Evolutionary conservation across 306 rosid species (phyloP).

Genomic region (Echinosophora koreensis): DNA sequence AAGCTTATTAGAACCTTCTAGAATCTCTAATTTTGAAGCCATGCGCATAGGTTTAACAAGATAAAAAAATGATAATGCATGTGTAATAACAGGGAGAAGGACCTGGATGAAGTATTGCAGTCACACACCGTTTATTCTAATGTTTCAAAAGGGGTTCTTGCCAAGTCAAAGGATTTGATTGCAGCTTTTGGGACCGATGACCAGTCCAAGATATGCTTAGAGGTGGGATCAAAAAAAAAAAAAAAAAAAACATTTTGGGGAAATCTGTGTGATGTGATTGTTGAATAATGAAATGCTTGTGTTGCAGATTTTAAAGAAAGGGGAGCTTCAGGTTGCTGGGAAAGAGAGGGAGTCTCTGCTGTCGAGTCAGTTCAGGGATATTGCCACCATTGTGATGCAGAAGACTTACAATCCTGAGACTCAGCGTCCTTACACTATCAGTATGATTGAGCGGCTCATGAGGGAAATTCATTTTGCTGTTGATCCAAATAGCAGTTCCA

Average conservation of each 20-base stretch:
- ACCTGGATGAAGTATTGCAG: slow-evolving; percentile 91
- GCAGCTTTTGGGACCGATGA: slow-evolving; percentile 90
- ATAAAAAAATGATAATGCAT: neutral
- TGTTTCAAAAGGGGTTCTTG: slow-evolving; percentile 95
- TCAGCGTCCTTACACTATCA: slow-evolving; percentile 92
- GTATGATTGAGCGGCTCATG: slow-evolving; percentile 95
- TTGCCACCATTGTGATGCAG: slow-evolving; percentile 95
- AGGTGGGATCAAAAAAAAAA: slow-evolving; percentile 52
- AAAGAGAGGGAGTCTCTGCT: slow-evolving; percentile 94
- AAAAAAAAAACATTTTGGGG: neutral
- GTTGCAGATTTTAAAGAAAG: slow-evolving; percentile 82
- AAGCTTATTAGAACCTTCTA: slow-evolving; percentile 34
- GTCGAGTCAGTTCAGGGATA: slow-evolving; percentile 92
- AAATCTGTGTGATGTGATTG: neutral
- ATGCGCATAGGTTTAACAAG: neutral
- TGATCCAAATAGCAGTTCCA: slow-evolving; percentile 79
- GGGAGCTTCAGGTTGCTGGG: slow-evolving; percentile 96
- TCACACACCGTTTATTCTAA: slow-evolving; percentile 86
- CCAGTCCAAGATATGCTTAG: slow-evolving; percentile 76
- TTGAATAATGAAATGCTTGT: slow-evolving; percentile 12
- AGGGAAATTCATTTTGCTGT: slow-evolving; percentile 89
- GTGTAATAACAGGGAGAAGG: slow-evolving; percentile 74
- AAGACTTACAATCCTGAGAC: slow-evolving; percentile 95
- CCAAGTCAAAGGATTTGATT: slow-evolving; percentile 82
- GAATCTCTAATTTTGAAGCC: neutral